Evolutionary conservation across 306 rosid genomes (phyloP).

Genomic region (Prunus campanulata): DNA sequence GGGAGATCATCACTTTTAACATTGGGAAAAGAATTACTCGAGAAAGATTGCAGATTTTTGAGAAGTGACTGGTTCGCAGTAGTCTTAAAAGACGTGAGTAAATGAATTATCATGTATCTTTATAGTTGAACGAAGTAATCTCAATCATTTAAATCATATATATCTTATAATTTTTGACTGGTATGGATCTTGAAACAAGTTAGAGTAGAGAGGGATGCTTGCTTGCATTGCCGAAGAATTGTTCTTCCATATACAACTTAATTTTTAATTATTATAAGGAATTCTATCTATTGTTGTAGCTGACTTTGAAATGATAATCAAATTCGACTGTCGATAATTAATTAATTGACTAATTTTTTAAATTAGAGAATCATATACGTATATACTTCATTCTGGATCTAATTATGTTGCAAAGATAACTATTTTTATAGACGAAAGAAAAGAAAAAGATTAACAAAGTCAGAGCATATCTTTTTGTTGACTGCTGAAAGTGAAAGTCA

Average conservation of each 20-base stretch:
- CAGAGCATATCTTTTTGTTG: background rate
- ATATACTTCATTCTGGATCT: no score
- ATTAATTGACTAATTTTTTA: background rate
- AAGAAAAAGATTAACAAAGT: background rate
- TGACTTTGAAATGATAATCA: background rate
- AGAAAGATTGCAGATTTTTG: rapidly evolving
- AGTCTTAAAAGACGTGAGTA: no score
- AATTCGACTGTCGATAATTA: background rate
- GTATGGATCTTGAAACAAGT: background rate
- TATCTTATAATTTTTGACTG: no score
- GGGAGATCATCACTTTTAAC: no score
- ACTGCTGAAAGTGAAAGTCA: background rate
- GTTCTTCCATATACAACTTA: background rate
- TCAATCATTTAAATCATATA: no score
- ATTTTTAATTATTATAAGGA: background rate
- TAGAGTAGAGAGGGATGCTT: background rate
- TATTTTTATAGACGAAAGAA: background rate
- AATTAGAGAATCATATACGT: background rate
- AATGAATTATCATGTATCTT: no score
- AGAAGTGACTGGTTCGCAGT: no score
- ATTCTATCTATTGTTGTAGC: background rate
- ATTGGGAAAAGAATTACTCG: no score
- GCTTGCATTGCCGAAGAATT: background rate
- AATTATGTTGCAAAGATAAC: no score
- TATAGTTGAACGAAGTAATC: no score